These are phyloP conservation scores for Ceratobasidium sp. DNA, from an alignment of 1,284 basidiomycete genomes.

Conservation along the genomic window DNA sequence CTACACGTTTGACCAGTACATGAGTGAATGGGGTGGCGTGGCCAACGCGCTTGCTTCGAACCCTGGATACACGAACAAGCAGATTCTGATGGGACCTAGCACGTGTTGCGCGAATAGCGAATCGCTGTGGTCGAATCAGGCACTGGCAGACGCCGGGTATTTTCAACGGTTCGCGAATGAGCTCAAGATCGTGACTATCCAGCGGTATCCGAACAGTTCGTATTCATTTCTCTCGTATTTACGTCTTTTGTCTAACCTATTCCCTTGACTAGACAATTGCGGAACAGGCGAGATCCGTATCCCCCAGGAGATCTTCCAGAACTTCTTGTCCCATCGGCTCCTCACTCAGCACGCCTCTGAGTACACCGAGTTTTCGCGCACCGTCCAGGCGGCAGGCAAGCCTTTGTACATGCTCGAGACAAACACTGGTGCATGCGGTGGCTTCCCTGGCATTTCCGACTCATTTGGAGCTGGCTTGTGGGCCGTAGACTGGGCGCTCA, in stretches of 20 bases:
- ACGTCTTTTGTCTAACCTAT: neutral
- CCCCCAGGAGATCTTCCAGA: constrained; percentile 43
- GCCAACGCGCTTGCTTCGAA: constrained; percentile 33
- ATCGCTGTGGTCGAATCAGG: constrained; percentile 55
- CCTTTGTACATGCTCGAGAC: constrained; percentile 63
- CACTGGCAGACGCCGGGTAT: constrained; percentile 38
- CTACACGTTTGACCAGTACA: constrained; percentile 67
- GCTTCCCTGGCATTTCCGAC: constrained; percentile 63
- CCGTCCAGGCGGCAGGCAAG: constrained; percentile 54
- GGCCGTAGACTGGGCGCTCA: constrained; percentile 74
- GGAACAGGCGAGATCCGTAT: constrained; percentile 34
- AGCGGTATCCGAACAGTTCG: constrained; percentile 49
- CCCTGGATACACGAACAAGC: constrained; percentile 33
- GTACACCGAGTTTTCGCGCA: constrained; percentile 41
- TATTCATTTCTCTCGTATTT: neutral
- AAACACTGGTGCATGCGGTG: constrained; percentile 65
- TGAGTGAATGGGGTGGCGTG: constrained; percentile 39
- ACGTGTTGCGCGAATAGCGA: constrained; percentile 59
- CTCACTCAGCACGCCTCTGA: constrained; percentile 35
- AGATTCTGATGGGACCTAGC: constrained; percentile 74
- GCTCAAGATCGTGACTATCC: constrained; percentile 42
- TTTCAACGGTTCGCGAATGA: constrained; percentile 35
- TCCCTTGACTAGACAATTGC: constrained; percentile 41
- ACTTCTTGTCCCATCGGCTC: constrained; percentile 42
- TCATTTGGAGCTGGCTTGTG: constrained; percentile 80